Evolutionary conservation across 352 stramenopile species (phyloP).

Genomic region (Globisporangium okanoganense): DNA sequence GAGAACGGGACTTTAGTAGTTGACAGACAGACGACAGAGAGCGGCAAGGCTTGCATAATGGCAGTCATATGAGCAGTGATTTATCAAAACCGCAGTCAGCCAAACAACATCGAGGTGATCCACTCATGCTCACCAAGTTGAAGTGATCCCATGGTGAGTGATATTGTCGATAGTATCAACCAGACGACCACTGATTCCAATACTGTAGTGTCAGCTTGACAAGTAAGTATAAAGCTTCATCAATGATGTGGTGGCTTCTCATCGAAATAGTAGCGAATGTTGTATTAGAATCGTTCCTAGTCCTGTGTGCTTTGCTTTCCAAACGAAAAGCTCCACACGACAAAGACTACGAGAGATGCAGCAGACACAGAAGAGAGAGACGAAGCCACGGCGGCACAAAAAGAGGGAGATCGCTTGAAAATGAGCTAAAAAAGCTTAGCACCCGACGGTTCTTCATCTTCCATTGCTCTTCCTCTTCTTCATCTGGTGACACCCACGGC

Average conservation of each 20-base stretch:
- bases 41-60: neutral
- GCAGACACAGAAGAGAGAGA: neutral
- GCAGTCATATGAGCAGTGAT: neutral
- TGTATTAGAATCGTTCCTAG: neutral
- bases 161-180: neutral
- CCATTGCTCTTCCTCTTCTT: constrained; percentile 8
- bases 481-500: constrained; percentile 5
- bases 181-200: too few species aligned
- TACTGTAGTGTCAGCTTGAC: too few species aligned
- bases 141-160: neutral
- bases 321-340: neutral
- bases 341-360: neutral
- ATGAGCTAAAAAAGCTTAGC: constrained; percentile 1
- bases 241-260: neutral
- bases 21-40: neutral
- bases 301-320: neutral
- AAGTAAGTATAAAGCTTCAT: neutral
- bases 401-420: constrained; percentile 6
- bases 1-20: neutral
- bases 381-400: constrained; percentile 6
- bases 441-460: neutral
- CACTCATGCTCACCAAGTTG: neutral
- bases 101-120: neutral
- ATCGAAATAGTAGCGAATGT: neutral
- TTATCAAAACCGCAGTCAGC: neutral